Conservation (phyloP, 164 flowering plant genomes). For the Vitis riparia region DNA sequence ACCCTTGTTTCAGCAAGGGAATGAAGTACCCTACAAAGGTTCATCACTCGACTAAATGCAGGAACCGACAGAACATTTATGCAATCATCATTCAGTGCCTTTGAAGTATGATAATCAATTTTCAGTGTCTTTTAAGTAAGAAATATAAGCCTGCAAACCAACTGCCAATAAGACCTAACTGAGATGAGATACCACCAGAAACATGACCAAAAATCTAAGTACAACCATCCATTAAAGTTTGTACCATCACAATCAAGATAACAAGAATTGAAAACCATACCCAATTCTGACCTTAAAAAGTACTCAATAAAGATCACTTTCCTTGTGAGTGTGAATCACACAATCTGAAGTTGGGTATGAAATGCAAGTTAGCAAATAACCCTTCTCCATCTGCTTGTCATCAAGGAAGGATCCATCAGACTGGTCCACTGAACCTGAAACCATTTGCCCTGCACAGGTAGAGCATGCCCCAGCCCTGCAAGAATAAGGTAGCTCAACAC, state of each 20-base stretch:
- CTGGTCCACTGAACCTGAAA: constrained; percentile 62
- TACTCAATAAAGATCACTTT: constrained; percentile 54
- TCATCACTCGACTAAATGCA: too few relatives aligned
- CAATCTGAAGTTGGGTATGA: constrained; percentile 69
- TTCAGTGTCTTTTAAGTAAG: too few relatives aligned
- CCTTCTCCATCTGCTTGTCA: constrained; percentile 51
- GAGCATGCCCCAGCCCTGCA: constrained; percentile 90
- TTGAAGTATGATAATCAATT: too few relatives aligned
- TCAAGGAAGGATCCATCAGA: constrained; percentile 81
- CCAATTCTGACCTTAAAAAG: constrained; percentile 3
- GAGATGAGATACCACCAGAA: too few relatives aligned
- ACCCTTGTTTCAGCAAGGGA: too few relatives aligned
- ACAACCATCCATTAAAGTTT: too few relatives aligned
- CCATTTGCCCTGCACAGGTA: constrained; percentile 71
- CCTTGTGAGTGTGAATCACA: constrained; percentile 81
- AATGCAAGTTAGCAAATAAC: constrained; percentile 65
- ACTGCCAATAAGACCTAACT: too few relatives aligned
- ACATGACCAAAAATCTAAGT: too few relatives aligned
- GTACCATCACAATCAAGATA: neutral
- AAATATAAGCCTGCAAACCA: too few relatives aligned
- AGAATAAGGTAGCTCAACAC: constrained; percentile 74
- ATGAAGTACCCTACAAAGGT: too few relatives aligned
- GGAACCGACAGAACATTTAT: too few relatives aligned
- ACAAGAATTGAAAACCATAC: neutral
- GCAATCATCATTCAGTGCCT: too few relatives aligned